phyloP scores from a whole-genome alignment of 305 asterid species.

The Solanum aculeatissimum region DNA sequence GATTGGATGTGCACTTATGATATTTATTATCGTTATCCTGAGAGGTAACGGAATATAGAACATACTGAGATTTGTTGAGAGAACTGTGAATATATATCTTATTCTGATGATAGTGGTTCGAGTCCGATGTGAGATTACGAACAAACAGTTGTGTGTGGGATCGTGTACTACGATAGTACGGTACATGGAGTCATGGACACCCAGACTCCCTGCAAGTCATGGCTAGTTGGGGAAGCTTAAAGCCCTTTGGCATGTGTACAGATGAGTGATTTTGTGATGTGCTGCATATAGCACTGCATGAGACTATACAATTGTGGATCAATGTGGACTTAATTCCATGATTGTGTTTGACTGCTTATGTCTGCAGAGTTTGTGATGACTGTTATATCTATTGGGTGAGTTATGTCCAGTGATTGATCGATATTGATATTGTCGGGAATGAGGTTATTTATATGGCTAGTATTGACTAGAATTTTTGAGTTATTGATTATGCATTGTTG shows the following conservation, averaged over 20 bases:
- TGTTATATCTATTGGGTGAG: background rate
- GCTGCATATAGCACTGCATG: background rate
- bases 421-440: background rate
- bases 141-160: background rate
- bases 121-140: background rate
- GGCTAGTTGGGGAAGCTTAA: background rate
- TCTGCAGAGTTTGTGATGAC: background rate
- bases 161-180: background rate
- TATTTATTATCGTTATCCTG: background rate
- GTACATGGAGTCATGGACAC: background rate
- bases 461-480: no score
- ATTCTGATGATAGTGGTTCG: background rate
- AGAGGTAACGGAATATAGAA: background rate
- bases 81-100: background rate
- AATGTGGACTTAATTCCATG: background rate
- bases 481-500: no score
- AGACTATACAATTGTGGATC: background rate
- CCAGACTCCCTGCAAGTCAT: background rate
- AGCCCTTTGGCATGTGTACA: background rate
- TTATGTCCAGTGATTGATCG: background rate
- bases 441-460: background rate
- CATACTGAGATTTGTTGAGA: background rate
- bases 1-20: background rate
- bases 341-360: background rate
- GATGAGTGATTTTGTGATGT: background rate